These are phyloP conservation scores for Fusarium stilboides DNA, from an alignment of 2,329 filamentous ascomycete species.

Conservation along the genomic window DNA sequence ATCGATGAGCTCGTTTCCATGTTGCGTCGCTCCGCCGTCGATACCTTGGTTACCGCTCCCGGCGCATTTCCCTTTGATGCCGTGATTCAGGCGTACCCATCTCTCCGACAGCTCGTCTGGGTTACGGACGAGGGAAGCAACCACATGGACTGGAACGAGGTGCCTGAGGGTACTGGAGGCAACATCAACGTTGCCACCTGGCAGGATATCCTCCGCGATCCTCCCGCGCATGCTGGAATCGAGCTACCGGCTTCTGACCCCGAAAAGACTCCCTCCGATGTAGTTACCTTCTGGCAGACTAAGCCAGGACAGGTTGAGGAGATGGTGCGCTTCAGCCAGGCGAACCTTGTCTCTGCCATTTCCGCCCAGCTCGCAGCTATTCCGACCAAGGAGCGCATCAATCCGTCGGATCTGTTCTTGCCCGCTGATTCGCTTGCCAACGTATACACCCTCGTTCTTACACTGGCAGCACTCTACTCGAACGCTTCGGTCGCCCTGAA, in stretches of 20 bases:
- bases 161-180: slow-evolving; percentile 82
- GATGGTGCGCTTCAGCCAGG: slow-evolving; percentile 85
- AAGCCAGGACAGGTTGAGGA: slow-evolving; percentile 70
- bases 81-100: slow-evolving; percentile 77
- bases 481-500: slow-evolving; percentile 91
- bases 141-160: slow-evolving; percentile 96
- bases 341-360: slow-evolving; percentile 89
- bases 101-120: slow-evolving; percentile 87
- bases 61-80: slow-evolving; percentile 87
- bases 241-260: slow-evolving; percentile 76
- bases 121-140: slow-evolving; percentile 91
- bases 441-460: slow-evolving; percentile 84
- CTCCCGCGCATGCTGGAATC: slow-evolving; percentile 68
- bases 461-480: slow-evolving; percentile 85
- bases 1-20: slow-evolving; percentile 79
- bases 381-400: slow-evolving; percentile 81
- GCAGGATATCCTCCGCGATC: slow-evolving; percentile 88
- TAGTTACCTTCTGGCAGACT: slow-evolving; percentile 78
- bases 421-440: slow-evolving; percentile 86
- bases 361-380: slow-evolving; percentile 83
- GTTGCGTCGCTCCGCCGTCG: slow-evolving; percentile 80
- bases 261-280: slow-evolving; percentile 66
- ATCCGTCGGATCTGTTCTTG: slow-evolving; percentile 83
- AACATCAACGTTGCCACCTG: slow-evolving; percentile 89
- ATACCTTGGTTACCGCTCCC: slow-evolving; percentile 86